Evolutionary conservation across 768 basidiomycete species (phyloP).

Genomic region (Albatrellus ellisii): DNA sequence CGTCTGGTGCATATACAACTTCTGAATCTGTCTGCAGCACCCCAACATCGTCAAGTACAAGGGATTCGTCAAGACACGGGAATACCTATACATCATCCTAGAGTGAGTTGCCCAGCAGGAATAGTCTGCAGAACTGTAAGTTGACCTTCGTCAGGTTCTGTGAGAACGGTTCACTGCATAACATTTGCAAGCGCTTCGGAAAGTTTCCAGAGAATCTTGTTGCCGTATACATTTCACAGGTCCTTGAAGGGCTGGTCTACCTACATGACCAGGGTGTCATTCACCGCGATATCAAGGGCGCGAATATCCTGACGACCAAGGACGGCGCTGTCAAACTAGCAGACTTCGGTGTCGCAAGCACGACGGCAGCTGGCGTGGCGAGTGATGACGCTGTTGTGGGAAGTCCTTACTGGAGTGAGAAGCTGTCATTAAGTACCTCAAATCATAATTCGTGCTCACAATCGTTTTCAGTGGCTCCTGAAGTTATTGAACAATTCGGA

Average conservation of each 20-base stretch:
- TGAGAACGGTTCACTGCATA: conserved; percentile 95
- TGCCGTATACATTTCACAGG: conserved; percentile 93
- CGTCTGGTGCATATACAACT: not conserved
- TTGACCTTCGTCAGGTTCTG: conserved; percentile 49
- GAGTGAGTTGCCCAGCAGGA: conserved; percentile 40
- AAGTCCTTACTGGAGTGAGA: conserved; percentile 96
- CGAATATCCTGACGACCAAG: conserved; percentile 97
- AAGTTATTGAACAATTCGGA: conserved; percentile 96
- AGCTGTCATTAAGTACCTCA: not conserved
- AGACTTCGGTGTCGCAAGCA: conserved; percentile 93
- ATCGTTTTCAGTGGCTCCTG: conserved; percentile 72
- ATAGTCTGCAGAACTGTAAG: not conserved
- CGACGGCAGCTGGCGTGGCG: conserved; percentile 50
- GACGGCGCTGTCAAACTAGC: conserved; percentile 98
- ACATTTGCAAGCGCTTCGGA: conserved; percentile 92
- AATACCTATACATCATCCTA: conserved; percentile 92
- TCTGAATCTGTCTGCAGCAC: conserved; percentile 38
- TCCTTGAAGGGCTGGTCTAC: conserved; percentile 90
- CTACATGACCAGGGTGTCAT: conserved; percentile 99
- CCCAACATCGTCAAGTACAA: conserved; percentile 98
- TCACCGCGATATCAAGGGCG: conserved; percentile 97
- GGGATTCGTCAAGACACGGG: conserved; percentile 90
- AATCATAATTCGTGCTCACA: not conserved
- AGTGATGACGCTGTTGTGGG: conserved; percentile 90
- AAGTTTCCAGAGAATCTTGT: conserved; percentile 98